Percentiles rank a stretch among this genome's conserved stretches.
Conservation (phyloP, 2,329 filamentous ascomycete species). For the Reticulascus tulasneorum region DNA sequence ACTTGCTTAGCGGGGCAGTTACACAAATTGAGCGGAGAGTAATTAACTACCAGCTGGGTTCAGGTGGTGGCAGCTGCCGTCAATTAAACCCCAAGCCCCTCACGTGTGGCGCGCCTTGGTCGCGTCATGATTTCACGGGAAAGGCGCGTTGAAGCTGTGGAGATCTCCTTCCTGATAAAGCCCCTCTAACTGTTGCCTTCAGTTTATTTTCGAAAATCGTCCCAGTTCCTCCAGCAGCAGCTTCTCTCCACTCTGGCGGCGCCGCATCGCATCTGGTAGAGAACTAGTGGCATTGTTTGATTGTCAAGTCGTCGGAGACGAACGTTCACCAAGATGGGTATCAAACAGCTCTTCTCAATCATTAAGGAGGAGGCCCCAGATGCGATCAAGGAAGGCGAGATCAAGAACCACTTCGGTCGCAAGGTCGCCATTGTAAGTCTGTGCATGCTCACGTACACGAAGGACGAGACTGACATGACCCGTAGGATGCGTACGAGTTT, state of each 20-base stretch:
- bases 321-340: conserved; percentile 55
- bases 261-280: no score
- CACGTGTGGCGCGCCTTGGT: conserved; percentile 4
- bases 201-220: not conserved
- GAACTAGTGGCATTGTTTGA: no score
- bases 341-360: conserved; percentile 72
- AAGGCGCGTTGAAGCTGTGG: conserved; percentile 4
- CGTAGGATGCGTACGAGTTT: conserved; percentile 58
- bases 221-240: not conserved
- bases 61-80: not conserved
- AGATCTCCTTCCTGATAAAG: not conserved
- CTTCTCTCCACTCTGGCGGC: no score
- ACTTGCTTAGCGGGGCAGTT: no score
- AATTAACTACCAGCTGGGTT: not conserved
- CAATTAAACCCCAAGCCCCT: no score
- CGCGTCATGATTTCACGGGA: conserved; percentile 7
- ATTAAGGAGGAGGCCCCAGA: conserved; percentile 93
- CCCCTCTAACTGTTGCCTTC: not conserved
- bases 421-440: conserved; percentile 90
- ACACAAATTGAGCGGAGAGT: not conserved
- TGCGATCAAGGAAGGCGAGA: conserved; percentile 92
- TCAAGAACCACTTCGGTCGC: conserved; percentile 97
- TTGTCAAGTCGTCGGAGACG: no score
- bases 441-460: no score
- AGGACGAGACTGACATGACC: no score